Base-by-base conservation (phyloP, 306 rosid genomes). In the Bauhinia variegata region DNA sequence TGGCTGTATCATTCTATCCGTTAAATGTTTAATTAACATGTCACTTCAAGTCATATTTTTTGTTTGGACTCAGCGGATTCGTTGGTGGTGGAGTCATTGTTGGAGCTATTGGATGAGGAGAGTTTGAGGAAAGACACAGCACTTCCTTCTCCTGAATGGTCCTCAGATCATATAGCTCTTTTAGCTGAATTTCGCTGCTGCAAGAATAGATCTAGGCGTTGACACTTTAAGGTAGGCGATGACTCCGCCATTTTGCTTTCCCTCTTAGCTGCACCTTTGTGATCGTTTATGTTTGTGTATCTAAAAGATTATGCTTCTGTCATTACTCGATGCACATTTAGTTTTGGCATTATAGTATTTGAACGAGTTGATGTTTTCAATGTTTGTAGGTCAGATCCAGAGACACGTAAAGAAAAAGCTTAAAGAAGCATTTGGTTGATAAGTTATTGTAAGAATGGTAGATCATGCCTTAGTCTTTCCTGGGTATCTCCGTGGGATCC, bases 141-240 rank as follows among this genome's bases (percentile, higher is more conserved):
- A 16, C 97, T 93, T 82, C 99, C 99, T 77, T 93, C 99, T 48
- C 99, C 97, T 33, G 96, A 87, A 80, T 93, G 99, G 99, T 90
- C 99, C 78, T 93, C 99, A 7, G 96, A 93, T 88, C 99, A 93
- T 72, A 86, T 88, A 65, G 99, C 99, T 54, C 95, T 93, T 65
- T 84, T 93, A 68, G 99, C 95, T 3, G 97, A 86, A 77, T 90
- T 93, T 39, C 99, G 91, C 59, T 90, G 92, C 63, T 89, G 93
- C 89, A 90, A 85, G 84, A 79, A 81, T 83, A 91, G 89, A 71
- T 54, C 87, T 75, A 86, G 96, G 82, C 96, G 87, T 83, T 93
- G 84, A 90, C 78, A 79, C 15, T 46, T 73, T 61, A 72, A 51
- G 82, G 84, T 84, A 66, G 69, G 74, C 31, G 56, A 54, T 31